These are phyloP conservation scores for Botrytis squamosa DNA, from an alignment of 2,329 filamentous ascomycete genomes.

Conservation along the genomic window DNA sequence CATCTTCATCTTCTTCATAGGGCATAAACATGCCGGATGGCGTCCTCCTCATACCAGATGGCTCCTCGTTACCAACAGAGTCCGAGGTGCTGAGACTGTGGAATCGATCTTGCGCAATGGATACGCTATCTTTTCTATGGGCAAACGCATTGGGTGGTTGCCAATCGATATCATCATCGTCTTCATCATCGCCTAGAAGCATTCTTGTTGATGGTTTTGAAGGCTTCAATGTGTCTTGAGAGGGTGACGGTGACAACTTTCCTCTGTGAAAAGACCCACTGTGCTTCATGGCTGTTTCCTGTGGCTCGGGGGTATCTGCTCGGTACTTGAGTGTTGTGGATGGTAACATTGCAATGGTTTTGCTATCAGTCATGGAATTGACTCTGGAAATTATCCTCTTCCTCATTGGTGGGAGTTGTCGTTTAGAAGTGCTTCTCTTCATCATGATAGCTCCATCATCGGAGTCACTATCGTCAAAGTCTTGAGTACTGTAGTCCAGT, in stretches of 20 bases:
- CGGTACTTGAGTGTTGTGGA: conserved; percentile 63
- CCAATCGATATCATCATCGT: conserved; percentile 52
- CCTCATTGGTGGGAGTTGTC: conserved; percentile 41
- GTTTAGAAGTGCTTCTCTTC: conserved; percentile 66
- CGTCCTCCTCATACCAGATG: conserved; percentile 69
- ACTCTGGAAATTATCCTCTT: conserved; percentile 42
- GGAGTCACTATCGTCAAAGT: conserved; percentile 60
- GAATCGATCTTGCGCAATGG: conserved; percentile 35
- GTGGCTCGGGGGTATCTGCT: conserved; percentile 61
- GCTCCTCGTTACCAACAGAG: conserved; percentile 43
- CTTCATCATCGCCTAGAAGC: conserved; percentile 53
- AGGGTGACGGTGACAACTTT: conserved; percentile 61
- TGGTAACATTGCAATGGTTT: conserved; percentile 66
- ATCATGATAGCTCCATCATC: conserved; percentile 60
- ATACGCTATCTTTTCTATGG: conserved; percentile 36
- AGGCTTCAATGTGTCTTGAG: conserved; percentile 78
- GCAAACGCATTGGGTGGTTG: conserved; percentile 39
- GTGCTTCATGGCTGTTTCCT: conserved; percentile 62
- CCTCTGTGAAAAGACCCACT: conserved; percentile 48
- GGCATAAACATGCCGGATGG: conserved; percentile 91
- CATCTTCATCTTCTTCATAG: conserved; percentile 70
- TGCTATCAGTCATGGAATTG: conserved; percentile 57
- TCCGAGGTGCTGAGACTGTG: conserved; percentile 32
- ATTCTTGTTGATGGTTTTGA: conserved; percentile 58
- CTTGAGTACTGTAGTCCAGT: conserved; percentile 34